Percentiles rank a stretch among this genome's conserved stretches.
These are phyloP conservation scores for Arachnopeziza araneosa DNA, from an alignment of 2,329 filamentous ascomycete genomes.

Conservation along the genomic window DNA sequence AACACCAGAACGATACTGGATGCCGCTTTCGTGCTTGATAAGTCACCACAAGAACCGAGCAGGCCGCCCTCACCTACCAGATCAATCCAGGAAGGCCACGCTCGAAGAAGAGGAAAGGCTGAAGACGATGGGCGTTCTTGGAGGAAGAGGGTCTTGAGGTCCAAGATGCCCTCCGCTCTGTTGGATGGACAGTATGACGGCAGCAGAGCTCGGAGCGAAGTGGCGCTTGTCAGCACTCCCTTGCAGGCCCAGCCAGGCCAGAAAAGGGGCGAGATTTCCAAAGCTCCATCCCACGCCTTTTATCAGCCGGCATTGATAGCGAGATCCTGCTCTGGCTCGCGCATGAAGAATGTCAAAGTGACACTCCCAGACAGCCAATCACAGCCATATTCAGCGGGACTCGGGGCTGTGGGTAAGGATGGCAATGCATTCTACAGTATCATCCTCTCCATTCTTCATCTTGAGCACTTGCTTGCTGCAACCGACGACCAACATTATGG, in stretches of 20 bases:
- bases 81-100: neutral
- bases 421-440: too few relatives aligned
- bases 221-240: neutral
- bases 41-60: constrained; percentile 16
- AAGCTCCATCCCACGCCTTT: neutral
- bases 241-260: neutral
- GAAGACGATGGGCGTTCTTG: neutral
- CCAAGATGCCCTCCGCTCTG: neutral
- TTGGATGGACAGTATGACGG: neutral
- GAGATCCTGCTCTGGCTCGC: neutral
- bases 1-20: constrained; percentile 4
- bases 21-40: constrained; percentile 11
- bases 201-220: neutral
- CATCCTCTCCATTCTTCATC: too few relatives aligned
- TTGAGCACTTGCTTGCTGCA: too few relatives aligned
- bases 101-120: neutral
- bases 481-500: too few relatives aligned
- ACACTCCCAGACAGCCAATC: neutral
- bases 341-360: neutral
- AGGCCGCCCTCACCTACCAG: neutral
- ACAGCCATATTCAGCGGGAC: too few relatives aligned
- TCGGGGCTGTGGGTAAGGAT: too few relatives aligned
- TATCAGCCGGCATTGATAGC: too few relatives aligned
- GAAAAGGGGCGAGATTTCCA: neutral
- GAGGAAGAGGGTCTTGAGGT: neutral